phyloP scores from a whole-genome alignment of 2,329 filamentous ascomycete genomes.

The Epichloe sylvatica region DNA sequence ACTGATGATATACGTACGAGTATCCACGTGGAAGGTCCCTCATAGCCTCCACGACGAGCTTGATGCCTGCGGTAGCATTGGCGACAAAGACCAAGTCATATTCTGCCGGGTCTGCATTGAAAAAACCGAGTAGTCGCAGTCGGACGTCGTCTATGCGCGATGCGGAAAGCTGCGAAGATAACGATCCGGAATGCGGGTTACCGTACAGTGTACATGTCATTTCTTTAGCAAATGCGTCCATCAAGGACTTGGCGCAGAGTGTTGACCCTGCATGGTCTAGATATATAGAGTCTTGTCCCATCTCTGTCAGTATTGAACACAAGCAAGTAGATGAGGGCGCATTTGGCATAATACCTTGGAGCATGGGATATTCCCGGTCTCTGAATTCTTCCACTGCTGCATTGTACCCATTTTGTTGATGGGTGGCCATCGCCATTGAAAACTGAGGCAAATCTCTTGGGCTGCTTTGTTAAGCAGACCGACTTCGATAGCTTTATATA shows the following conservation, averaged over 20 bases:
- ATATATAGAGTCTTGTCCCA: conserved; percentile 51
- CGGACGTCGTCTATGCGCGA: conserved; percentile 63
- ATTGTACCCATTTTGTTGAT: conserved; percentile 34
- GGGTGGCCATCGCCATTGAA: neutral
- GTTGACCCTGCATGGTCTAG: conserved; percentile 96
- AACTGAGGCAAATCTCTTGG: neutral
- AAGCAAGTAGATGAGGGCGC: neutral
- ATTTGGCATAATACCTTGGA: conserved; percentile 36
- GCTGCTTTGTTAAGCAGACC: neutral
- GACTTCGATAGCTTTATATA: too few species aligned
- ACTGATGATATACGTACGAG: conserved; percentile 68
- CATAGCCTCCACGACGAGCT: conserved; percentile 69
- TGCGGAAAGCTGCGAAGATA: conserved; percentile 64
- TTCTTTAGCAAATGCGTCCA: conserved; percentile 66
- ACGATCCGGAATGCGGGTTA: conserved; percentile 81
- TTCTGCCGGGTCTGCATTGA: conserved; percentile 64
- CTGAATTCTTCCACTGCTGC: conserved; percentile 43
- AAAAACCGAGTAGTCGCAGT: conserved; percentile 56
- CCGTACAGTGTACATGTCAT: conserved; percentile 70
- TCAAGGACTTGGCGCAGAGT: conserved; percentile 61
- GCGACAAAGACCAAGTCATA: conserved; percentile 87
- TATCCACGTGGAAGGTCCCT: conserved; percentile 57
- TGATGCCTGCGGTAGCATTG: conserved; percentile 84
- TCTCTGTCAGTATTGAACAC: neutral
- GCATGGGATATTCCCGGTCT: conserved; percentile 52